Conservation (phyloP, 2,329 filamentous ascomycete genomes). For the Balansia obtecta region DNA sequence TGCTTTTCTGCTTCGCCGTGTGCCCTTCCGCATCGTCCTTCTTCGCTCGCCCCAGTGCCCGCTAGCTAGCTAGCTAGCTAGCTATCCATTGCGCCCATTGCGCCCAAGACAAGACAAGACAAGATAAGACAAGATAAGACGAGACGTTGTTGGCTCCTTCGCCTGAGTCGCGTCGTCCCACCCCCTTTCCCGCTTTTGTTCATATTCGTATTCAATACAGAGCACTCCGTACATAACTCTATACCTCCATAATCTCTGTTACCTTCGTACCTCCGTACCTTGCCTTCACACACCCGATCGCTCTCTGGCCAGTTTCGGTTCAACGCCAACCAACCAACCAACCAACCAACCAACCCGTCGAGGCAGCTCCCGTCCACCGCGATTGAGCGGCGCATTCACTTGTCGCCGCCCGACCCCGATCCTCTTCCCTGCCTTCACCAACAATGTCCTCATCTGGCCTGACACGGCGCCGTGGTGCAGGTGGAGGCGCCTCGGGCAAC, state of each 20-base stretch:
- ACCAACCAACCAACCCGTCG: not conserved
- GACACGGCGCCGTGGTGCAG: slow-evolving; percentile 57
- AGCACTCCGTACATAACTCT: too few relatives aligned
- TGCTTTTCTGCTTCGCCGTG: not conserved
- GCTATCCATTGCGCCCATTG: not conserved
- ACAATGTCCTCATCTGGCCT: slow-evolving; percentile 36
- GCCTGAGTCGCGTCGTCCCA: slow-evolving; percentile 1
- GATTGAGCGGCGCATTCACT: slow-evolving; percentile 6
- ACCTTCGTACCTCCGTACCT: too few relatives aligned
- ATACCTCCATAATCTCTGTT: too few relatives aligned
- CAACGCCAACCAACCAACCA: not conserved
- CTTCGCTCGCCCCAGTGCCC: not conserved
- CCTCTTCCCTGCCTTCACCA: slow-evolving; percentile 6
- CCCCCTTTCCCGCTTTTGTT: not conserved
- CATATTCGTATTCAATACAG: too few relatives aligned
- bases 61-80: too few relatives aligned
- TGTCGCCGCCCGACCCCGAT: slow-evolving; percentile 2
- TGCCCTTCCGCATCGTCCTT: not conserved
- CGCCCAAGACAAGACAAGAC: too few relatives aligned
- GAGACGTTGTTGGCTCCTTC: not conserved
- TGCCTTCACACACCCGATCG: not conserved
- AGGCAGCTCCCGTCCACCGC: not conserved
- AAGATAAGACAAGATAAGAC: too few relatives aligned
- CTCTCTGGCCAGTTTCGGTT: not conserved
- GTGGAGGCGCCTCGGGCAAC: slow-evolving; percentile 47